Base-by-base conservation (phyloP, 2,329 filamentous ascomycete species). In the Penicillium sp. region DNA sequence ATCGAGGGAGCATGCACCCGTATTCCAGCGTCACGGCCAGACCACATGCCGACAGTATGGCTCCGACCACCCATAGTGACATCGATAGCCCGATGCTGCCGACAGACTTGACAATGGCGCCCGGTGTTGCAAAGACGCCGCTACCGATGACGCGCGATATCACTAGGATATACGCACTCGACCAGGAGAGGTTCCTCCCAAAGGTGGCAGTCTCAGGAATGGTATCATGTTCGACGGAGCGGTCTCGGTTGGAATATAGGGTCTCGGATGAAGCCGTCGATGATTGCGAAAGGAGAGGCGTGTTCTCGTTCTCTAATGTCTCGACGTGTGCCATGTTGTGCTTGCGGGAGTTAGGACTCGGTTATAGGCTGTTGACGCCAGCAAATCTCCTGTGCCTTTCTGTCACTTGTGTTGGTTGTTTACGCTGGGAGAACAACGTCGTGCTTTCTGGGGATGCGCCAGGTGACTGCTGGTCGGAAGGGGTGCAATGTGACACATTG, bases 51-150 rank as follows among this genome's bases (percentile, higher is more conserved):
- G 84, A 81, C 7, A 89, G 74, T 1, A 84, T 62, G 0, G 84
- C 83, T 1, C 86, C 87, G 0, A 83, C 68, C 0, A 86, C 55
- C 87, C 87, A 90, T 3, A 90, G 69, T 0, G 79, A 61, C 1
- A 90, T 69, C 0, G 84, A 79, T 2, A 89, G 71, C 0, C 86
- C 86, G 0, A 86, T 77, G 55, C 86, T 90, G 1, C 88, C 88
- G 1, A 85, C 83, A 0, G 83, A 81, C 38, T 83, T 80, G 3
- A 88, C 77, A 50, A 91, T 88, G 4, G 85, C 79, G 0, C 84
- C 86, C 0, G 85, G 87, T 0, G 86, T 89, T 0, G 87, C 86
- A 64, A 90, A 90, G 61, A 90, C 88, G 24, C 86, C 87, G 63
- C 81, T 86, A 12, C 86, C 86, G 28, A 89, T 84, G 5, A 89